Percentiles rank a stretch among this genome's conserved stretches.
Evolutionary conservation across 805 yeast species (phyloP).

Genomic region (Yamadazyma olivae): DNA sequence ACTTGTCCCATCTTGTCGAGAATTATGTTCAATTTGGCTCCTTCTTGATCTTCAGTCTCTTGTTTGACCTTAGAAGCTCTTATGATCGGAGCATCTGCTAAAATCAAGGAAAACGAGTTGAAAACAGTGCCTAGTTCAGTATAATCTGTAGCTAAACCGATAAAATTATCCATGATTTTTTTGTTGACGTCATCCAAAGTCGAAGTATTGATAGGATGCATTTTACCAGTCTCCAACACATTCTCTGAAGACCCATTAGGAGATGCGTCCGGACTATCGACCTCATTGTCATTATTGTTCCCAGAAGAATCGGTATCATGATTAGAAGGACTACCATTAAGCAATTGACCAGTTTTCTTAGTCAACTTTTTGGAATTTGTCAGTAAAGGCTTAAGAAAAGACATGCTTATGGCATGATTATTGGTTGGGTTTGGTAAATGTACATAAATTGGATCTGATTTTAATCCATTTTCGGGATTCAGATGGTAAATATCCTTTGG

Average conservation of each 20-base stretch:
- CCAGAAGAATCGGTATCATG: slow-evolving; percentile 1
- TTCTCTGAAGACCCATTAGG: slow-evolving; percentile 6
- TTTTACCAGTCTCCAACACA: background rate
- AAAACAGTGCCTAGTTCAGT: slow-evolving; percentile 69
- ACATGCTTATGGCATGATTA: slow-evolving; percentile 21
- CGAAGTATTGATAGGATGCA: slow-evolving; percentile 24
- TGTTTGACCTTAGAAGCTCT: slow-evolving; percentile 20
- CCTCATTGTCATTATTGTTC: background rate
- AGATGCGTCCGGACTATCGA: background rate
- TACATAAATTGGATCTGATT: slow-evolving; percentile 31
- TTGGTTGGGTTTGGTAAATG: slow-evolving; percentile 32
- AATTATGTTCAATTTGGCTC: slow-evolving; percentile 28
- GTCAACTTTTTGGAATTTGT: slow-evolving; percentile 24
- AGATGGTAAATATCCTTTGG: slow-evolving; percentile 39
- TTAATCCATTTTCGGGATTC: slow-evolving; percentile 44
- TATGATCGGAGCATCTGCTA: slow-evolving; percentile 28
- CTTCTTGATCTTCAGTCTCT: slow-evolving; percentile 23
- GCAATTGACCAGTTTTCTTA: slow-evolving; percentile 19
- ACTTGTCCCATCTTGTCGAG: slow-evolving; percentile 85
- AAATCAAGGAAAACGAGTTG: slow-evolving; percentile 52
- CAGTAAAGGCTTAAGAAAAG: slow-evolving; percentile 25
- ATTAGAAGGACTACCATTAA: slow-evolving; percentile 2
- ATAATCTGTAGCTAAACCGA: slow-evolving; percentile 60
- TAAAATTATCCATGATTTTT: slow-evolving; percentile 49
- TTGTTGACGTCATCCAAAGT: slow-evolving; percentile 59